A percentile compares a stretch with the other conserved stretches of the same genome.
Evolutionary conservation across 768 basidiomycete species (phyloP).

Genomic region (Lactarius akahatsu): DNA sequence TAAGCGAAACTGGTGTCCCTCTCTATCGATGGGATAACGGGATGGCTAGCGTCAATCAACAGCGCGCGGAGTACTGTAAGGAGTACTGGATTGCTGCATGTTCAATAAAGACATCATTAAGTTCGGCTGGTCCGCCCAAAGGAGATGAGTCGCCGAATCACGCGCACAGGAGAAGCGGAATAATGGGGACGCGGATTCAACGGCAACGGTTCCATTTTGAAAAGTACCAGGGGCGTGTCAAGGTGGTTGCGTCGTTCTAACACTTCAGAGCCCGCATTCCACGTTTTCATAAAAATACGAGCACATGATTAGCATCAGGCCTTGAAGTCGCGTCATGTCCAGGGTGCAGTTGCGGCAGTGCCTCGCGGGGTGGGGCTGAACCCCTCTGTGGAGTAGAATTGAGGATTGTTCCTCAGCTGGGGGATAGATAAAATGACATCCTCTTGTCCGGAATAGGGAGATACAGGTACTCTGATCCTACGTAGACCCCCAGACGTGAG

Average conservation of each 20-base stretch:
- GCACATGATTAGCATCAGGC: neutral
- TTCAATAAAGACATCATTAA: conserved; percentile 1
- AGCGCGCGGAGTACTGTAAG: neutral
- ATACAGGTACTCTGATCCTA: neutral
- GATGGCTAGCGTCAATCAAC: neutral
- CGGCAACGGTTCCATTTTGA: neutral
- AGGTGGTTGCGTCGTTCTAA: neutral
- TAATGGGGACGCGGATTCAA: neutral
- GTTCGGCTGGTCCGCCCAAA: neutral
- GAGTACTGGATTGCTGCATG: neutral
- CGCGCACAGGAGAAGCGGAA: conserved; percentile 3
- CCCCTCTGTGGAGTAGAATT: neutral
- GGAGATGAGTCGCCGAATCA: neutral
- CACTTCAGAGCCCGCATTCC: neutral
- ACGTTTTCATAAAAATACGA: neutral
- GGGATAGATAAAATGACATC: neutral
- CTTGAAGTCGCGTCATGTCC: neutral
- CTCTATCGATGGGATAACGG: conserved; percentile 11
- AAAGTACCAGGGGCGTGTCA: neutral
- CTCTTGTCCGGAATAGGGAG: neutral
- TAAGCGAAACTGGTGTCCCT: conserved; percentile 6
- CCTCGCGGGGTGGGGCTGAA: neutral
- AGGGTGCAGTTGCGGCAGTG: neutral
- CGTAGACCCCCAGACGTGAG: neutral
- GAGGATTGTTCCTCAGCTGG: neutral